A percentile compares a stretch with the other conserved stretches of the same genome.
phyloP scores from a whole-genome alignment of 2,329 filamentous ascomycete species.

The Plectosphaerella cucumerina region DNA sequence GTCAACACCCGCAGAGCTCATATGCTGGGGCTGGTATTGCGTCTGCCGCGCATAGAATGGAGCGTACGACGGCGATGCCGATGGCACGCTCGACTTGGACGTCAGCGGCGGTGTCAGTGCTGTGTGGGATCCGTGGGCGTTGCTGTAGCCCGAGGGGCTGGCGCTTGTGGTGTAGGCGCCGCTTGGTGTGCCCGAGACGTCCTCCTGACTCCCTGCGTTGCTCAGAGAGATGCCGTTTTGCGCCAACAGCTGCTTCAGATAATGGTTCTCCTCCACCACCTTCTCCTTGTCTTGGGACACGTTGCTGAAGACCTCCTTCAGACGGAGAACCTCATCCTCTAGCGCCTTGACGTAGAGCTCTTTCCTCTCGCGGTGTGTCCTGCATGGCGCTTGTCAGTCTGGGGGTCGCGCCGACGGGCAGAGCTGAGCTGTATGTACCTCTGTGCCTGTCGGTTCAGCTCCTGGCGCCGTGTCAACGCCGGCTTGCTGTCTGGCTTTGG shows the following conservation, averaged over 20 bases:
- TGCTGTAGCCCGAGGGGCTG: slow-evolving; percentile 59
- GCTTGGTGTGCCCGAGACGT: slow-evolving; percentile 41
- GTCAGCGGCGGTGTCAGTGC: slow-evolving; percentile 45
- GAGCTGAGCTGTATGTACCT: slow-evolving; percentile 50
- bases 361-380: slow-evolving; percentile 94
- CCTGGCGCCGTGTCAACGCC: slow-evolving; percentile 84
- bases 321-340: slow-evolving; percentile 82
- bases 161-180: slow-evolving; percentile 45
- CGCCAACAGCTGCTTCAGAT: slow-evolving; percentile 56
- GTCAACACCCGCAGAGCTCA: slow-evolving; percentile 45
- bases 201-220: slow-evolving; percentile 28
- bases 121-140: slow-evolving; percentile 42
- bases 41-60: background rate
- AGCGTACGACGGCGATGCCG: slow-evolving; percentile 28
- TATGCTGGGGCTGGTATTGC: background rate
- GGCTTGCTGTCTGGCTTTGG: slow-evolving; percentile 97
- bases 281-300: slow-evolving; percentile 72
- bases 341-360: slow-evolving; percentile 93
- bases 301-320: slow-evolving; percentile 80
- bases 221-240: slow-evolving; percentile 45
- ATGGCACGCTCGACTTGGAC: slow-evolving; percentile 36
- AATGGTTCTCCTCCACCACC: slow-evolving; percentile 73
- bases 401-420: slow-evolving; percentile 9
- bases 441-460: slow-evolving; percentile 92
- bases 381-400: slow-evolving; percentile 31